Base-by-base conservation (phyloP, 2,329 filamentous ascomycete species). In the Sarocladium brachiariae region DNA sequence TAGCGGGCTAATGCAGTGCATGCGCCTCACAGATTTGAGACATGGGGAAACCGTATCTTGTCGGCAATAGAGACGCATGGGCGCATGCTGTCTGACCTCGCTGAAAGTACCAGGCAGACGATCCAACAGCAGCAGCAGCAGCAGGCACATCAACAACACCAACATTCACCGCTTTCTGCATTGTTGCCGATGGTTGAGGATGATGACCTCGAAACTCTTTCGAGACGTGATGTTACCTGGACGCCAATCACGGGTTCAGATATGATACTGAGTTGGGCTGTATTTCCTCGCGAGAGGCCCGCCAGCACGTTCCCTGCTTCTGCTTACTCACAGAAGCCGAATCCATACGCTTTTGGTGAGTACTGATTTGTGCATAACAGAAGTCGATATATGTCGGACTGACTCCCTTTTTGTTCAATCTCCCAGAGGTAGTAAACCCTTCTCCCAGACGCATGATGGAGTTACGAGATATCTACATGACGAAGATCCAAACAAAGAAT, bases 221-320 rank as follows among this genome's bases (percentile, higher is more conserved):
- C 53, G 5, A 43, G 53, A 27, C 52, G 52, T 21, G 53, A 55
- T 30, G 53, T 55, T 8, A 50, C 47, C 9, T 50, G 49, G 43
- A 55, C 53, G 3, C 53, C 53, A 10, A 55, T 55, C 47, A 55
- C 53, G 2, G 51, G 45, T 9, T 51, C 51, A 4, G 53, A 55
- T 38, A 50, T 53, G 49, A 53, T 55, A 16, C 48, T 55, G 27
- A 41, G 51, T 25, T 55, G 53, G 53, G 34, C 46, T 37, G 50
- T 55, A 5, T 55, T 55, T 21, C 53, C 53, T 10, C 31, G 30
- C 6, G 50, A 53, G 19, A 53, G 50, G 21, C 51, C 46, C 4
- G 41, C 43, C 18, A 48, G 46, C 14, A 55, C 53, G 7, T 33
- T 55, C 18, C 53, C 53, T 3, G 43, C 49, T 18, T 51, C 53